These are phyloP conservation scores for Rhodomyrtus psidioides DNA, from an alignment of 441 rosid genomes.

Conservation along the genomic window DNA sequence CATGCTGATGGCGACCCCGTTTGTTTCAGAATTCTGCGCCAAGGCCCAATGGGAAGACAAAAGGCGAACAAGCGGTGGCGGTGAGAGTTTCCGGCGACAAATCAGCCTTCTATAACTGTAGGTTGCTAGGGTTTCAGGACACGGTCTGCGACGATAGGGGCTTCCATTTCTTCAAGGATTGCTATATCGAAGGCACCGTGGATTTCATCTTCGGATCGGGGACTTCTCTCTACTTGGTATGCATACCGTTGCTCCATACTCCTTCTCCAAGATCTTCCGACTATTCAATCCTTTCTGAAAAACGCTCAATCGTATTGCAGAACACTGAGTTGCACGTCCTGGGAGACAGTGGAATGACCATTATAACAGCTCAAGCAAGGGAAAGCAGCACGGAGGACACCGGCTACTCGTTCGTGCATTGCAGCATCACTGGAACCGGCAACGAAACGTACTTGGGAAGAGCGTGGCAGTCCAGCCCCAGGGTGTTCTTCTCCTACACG, in stretches of 20 bases:
- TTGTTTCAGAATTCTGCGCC: slow-evolving; percentile 50
- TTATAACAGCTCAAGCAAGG: slow-evolving; percentile 59
- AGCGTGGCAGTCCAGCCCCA: slow-evolving; percentile 50
- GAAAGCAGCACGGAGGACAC: slow-evolving; percentile 9
- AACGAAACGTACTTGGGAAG: slow-evolving; percentile 39
- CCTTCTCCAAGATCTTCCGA: not conserved
- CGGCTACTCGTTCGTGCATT: slow-evolving; percentile 55
- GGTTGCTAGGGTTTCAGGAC: slow-evolving; percentile 53
- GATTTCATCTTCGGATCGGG: slow-evolving; percentile 79
- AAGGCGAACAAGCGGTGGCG: slow-evolving; percentile 57
- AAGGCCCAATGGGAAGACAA: slow-evolving; percentile 26
- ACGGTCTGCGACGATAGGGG: slow-evolving; percentile 66
- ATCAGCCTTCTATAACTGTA: slow-evolving; percentile 54
- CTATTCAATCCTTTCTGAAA: not conserved
- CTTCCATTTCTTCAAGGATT: slow-evolving; percentile 57
- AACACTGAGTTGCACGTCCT: slow-evolving; percentile 23
- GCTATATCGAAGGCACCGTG: slow-evolving; percentile 50
- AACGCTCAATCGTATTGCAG: slow-evolving; percentile 8
- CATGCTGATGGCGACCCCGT: not conserved
- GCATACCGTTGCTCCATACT: not conserved
- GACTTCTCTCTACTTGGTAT: slow-evolving; percentile 52
- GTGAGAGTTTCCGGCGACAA: slow-evolving; percentile 43
- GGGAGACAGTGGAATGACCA: slow-evolving; percentile 11
- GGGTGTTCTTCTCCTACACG: slow-evolving; percentile 41
- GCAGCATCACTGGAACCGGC: slow-evolving; percentile 35